Percentiles rank a stretch among this genome's conserved stretches.
phyloP scores from a whole-genome alignment of 1,284 basidiomycete genomes.

The Vanrija sp. region DNA sequence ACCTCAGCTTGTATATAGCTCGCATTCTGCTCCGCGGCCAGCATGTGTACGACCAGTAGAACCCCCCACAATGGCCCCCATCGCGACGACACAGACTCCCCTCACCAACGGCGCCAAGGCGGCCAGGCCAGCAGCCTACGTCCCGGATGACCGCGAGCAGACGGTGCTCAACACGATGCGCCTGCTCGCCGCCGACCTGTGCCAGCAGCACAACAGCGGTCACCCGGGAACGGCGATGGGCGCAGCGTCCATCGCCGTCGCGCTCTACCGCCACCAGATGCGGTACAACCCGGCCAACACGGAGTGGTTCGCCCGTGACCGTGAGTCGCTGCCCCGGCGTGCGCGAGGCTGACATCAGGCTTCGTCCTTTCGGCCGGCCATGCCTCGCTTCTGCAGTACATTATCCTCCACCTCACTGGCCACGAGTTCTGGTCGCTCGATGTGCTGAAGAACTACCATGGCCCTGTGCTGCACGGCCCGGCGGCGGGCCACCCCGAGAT shows the following conservation, averaged over 20 bases:
- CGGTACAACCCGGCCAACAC: slow-evolving; percentile 26
- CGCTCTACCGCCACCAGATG: slow-evolving; percentile 24
- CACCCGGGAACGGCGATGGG: slow-evolving; percentile 49
- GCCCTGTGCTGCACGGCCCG: slow-evolving; percentile 13
- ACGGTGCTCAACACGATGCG: slow-evolving; percentile 25
- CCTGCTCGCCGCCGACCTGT: slow-evolving; percentile 28
- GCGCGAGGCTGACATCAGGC: background rate
- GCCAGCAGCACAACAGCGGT: slow-evolving; percentile 32
- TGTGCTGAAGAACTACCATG: slow-evolving; percentile 27
- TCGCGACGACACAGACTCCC: too few species aligned
- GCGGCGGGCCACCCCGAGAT: slow-evolving; percentile 30
- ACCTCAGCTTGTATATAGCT: too few species aligned
- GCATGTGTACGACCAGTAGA: too few species aligned
- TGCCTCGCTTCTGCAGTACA: slow-evolving; percentile 32
- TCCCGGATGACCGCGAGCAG: too few species aligned
- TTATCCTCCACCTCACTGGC: slow-evolving; percentile 32
- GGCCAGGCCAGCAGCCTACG: too few species aligned
- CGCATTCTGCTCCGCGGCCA: too few species aligned
- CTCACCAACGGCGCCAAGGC: too few species aligned
- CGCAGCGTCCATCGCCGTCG: slow-evolving; percentile 23
- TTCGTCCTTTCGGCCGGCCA: slow-evolving; percentile 35
- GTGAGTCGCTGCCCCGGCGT: background rate
- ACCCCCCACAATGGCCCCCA: too few species aligned
- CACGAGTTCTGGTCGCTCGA: slow-evolving; percentile 28
- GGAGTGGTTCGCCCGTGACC: slow-evolving; percentile 24